Evolutionary conservation across 768 basidiomycete species (phyloP).

Genomic region (Trametes coccinea): DNA sequence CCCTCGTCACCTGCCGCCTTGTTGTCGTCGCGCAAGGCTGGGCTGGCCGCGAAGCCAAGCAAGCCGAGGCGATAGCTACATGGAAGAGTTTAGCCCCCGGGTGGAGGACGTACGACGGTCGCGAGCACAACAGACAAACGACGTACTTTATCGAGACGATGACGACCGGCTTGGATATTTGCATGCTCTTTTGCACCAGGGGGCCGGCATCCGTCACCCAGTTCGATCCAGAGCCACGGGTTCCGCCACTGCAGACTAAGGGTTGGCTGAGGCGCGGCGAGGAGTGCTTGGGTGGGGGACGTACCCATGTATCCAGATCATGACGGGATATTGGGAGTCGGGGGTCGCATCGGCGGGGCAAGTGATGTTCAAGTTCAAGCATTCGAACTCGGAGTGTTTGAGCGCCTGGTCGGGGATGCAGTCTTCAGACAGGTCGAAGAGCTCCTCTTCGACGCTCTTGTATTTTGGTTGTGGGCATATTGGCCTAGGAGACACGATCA

Average conservation of each 20-base stretch:
- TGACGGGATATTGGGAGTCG: slow-evolving; percentile 65
- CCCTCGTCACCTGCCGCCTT: slow-evolving; percentile 62
- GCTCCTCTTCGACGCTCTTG: slow-evolving; percentile 54
- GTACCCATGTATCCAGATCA: slow-evolving; percentile 88
- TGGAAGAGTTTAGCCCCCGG: slow-evolving; percentile 15
- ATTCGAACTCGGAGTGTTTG: slow-evolving; percentile 74
- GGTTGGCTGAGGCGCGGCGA: slow-evolving; percentile 10
- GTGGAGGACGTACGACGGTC: slow-evolving; percentile 11
- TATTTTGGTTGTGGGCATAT: slow-evolving; percentile 68
- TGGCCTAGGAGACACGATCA: slow-evolving; percentile 45
- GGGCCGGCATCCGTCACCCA: slow-evolving; percentile 79
- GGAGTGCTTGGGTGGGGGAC: slow-evolving; percentile 26
- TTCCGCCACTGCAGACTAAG: slow-evolving; percentile 54
- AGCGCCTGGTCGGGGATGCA: slow-evolving; percentile 55
- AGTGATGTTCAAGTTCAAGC: slow-evolving; percentile 81
- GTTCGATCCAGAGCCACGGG: slow-evolving; percentile 70
- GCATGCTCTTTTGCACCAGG: slow-evolving; percentile 67
- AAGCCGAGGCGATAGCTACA: slow-evolving; percentile 74
- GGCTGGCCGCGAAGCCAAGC: slow-evolving; percentile 73
- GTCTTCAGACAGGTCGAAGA: slow-evolving; percentile 58
- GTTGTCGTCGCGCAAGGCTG: slow-evolving; percentile 69
- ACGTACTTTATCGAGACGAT: slow-evolving; percentile 77
- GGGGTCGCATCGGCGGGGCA: slow-evolving; percentile 58
- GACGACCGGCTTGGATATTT: slow-evolving; percentile 63
- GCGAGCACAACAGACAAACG: slow-evolving; percentile 4